These are phyloP conservation scores for Oryza meridionalis DNA, from an alignment of 176 grass and related monocot species.

Conservation along the genomic window DNA sequence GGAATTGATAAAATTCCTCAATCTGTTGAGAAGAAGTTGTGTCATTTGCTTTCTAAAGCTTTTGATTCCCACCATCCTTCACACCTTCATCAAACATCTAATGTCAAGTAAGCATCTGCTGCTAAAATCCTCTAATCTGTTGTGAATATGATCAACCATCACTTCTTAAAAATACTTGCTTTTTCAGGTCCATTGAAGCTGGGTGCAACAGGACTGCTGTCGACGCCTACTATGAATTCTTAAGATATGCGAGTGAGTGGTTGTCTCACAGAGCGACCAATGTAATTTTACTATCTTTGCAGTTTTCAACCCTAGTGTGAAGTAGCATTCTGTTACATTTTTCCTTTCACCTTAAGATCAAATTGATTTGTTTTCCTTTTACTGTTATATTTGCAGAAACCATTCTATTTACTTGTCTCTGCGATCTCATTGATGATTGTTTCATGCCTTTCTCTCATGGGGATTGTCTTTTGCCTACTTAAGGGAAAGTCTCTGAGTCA, in stretches of 20 bases:
- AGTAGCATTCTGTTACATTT: not conserved
- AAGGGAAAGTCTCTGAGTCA: slow-evolving; percentile 37
- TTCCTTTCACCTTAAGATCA: not conserved
- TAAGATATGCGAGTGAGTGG: slow-evolving; percentile 94
- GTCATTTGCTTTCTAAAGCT: slow-evolving; percentile 72
- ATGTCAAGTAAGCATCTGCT: slow-evolving; percentile 54
- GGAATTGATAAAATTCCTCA: slow-evolving; percentile 31
- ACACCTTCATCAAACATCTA: slow-evolving; percentile 40
- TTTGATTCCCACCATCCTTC: slow-evolving; percentile 53
- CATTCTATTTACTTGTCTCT: slow-evolving; percentile 67
- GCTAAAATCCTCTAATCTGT: slow-evolving; percentile 2
- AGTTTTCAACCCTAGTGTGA: slow-evolving; percentile 29
- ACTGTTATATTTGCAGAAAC: slow-evolving; percentile 72
- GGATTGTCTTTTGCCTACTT: slow-evolving; percentile 48
- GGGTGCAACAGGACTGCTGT: slow-evolving; percentile 49
- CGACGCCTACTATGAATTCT: slow-evolving; percentile 63
- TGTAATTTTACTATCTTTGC: slow-evolving; percentile 73
- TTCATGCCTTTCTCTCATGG: slow-evolving; percentile 61
- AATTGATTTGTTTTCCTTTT: slow-evolving; percentile 28
- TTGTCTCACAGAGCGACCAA: slow-evolving; percentile 88
- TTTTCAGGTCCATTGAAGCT: slow-evolving; percentile 54
- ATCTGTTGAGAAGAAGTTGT: slow-evolving; percentile 55
- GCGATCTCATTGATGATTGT: slow-evolving; percentile 70
- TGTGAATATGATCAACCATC: slow-evolving; percentile 16
- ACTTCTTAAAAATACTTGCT: slow-evolving; percentile 27